Percentiles rank a stretch among this genome's conserved stretches.
Evolutionary conservation across 2,329 filamentous ascomycete genomes (phyloP).

Genomic region (Microcyclospora pomicola): DNA sequence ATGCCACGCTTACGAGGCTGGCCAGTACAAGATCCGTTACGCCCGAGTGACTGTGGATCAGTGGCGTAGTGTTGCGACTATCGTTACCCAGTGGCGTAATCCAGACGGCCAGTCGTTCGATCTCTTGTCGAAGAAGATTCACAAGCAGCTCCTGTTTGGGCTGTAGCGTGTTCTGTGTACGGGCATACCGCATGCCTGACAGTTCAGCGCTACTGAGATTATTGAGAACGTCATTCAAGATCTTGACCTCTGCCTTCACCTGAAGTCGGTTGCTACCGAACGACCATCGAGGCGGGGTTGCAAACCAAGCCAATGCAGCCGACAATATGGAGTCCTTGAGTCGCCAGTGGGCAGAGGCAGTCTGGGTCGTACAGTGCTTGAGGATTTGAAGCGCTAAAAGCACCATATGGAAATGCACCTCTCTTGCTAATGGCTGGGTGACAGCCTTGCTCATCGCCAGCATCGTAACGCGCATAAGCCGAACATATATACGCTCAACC

Average conservation of each 20-base stretch:
- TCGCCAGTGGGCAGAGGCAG: conserved; percentile 58
- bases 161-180: conserved; percentile 52
- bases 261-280: conserved; percentile 90
- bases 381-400: conserved; percentile 71
- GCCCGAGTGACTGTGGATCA: conserved; percentile 23
- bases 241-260: conserved; percentile 77
- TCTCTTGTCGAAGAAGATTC: conserved; percentile 70
- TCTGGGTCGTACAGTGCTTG: conserved; percentile 50
- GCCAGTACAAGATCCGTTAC: conserved; percentile 23
- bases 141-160: conserved; percentile 74
- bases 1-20: conserved; percentile 66
- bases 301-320: conserved; percentile 81
- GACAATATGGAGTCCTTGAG: conserved; percentile 82
- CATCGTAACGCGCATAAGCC: conserved; percentile 66
- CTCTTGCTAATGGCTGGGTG: conserved; percentile 74
- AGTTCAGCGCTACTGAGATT: conserved; percentile 51
- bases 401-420: conserved; percentile 80
- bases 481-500: conserved; percentile 66
- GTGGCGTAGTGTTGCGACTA: conserved; percentile 18
- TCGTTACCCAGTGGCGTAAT: conserved; percentile 62
- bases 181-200: conserved; percentile 36
- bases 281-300: conserved; percentile 69
- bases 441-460: conserved; percentile 56
- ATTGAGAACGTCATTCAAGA: conserved; percentile 60
- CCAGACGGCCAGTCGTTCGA: conserved; percentile 76